Conservation (phyloP, 805 yeast genomes). For the Wickerhamiella slavikovae region DNA sequence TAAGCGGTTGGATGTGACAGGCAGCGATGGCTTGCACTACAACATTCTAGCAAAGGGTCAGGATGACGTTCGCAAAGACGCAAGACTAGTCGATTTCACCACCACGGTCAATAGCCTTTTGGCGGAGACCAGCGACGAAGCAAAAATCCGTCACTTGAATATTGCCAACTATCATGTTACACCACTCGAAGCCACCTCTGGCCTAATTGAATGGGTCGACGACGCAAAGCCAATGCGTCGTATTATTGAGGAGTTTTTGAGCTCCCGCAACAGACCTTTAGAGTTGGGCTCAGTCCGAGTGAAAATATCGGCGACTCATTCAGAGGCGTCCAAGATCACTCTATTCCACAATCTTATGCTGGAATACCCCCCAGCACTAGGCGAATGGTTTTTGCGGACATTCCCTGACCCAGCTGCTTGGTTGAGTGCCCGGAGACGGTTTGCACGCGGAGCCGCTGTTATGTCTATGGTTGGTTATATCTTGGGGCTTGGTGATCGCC, state of each 20-base stretch:
- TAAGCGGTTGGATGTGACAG: constrained; percentile 49
- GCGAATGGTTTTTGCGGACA: constrained; percentile 71
- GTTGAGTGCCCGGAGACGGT: constrained; percentile 61
- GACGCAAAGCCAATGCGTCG: constrained; percentile 53
- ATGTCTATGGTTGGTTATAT: constrained; percentile 96
- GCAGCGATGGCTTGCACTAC: constrained; percentile 59
- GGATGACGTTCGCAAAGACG: constrained; percentile 91
- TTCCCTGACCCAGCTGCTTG: constrained; percentile 81
- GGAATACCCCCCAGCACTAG: constrained; percentile 31
- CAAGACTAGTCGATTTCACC: constrained; percentile 81
- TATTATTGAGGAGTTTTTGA: constrained; percentile 28
- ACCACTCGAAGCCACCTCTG: constrained; percentile 70
- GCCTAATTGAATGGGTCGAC: constrained; percentile 78
- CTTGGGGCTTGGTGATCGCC: constrained; percentile 89
- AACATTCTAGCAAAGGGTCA: constrained; percentile 61
- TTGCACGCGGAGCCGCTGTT: constrained; percentile 67
- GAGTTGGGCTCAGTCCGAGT: constrained; percentile 12
- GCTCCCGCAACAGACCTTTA: constrained; percentile 21
- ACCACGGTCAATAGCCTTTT: constrained; percentile 64
- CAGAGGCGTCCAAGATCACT: constrained; percentile 6
- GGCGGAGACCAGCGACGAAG: constrained; percentile 40
- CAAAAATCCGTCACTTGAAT: constrained; percentile 47
- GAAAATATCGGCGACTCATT: too few relatives aligned
- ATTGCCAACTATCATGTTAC: constrained; percentile 76
- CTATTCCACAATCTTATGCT: constrained; percentile 8